phyloP scores from a whole-genome alignment of 192 early-diverging fungal genomes.

The Coemansia nantahalensis region DNA sequence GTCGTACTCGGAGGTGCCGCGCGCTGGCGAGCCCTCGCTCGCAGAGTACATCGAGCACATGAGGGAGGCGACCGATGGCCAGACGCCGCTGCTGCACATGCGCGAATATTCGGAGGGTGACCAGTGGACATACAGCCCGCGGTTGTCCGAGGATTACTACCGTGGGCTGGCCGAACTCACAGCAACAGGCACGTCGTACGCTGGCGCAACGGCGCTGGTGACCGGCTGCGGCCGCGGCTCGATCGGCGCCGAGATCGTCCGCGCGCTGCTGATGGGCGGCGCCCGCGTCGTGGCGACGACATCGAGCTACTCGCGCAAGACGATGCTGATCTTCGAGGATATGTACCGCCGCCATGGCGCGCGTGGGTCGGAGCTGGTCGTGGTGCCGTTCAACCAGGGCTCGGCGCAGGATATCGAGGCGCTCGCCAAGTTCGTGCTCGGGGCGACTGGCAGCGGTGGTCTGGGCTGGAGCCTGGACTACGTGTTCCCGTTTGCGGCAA shows the following conservation, averaged over 20 bases:
- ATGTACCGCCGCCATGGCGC: slow-evolving; percentile 87
- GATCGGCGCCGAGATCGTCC: slow-evolving; percentile 87
- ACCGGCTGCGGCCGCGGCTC: slow-evolving; percentile 90
- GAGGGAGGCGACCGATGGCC: slow-evolving; percentile 11
- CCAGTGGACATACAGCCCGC: slow-evolving; percentile 69
- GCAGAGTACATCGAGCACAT: slow-evolving; percentile 84
- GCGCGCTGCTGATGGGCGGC: slow-evolving; percentile 88
- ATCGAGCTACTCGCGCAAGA: slow-evolving; percentile 76
- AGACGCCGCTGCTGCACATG: slow-evolving; percentile 30
- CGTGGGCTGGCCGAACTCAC: slow-evolving; percentile 70
- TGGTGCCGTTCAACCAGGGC: slow-evolving; percentile 96
- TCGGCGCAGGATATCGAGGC: slow-evolving; percentile 77
- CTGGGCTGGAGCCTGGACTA: slow-evolving; percentile 92
- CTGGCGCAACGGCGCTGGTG: slow-evolving; percentile 76
- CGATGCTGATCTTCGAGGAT: slow-evolving; percentile 80
- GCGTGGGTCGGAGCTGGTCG: slow-evolving; percentile 76
- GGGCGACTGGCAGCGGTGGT: slow-evolving; percentile 53
- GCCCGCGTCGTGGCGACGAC: slow-evolving; percentile 90
- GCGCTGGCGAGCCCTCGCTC: slow-evolving; percentile 70
- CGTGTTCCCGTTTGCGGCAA: slow-evolving; percentile 91
- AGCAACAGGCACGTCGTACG: slow-evolving; percentile 77
- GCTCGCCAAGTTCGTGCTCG: slow-evolving; percentile 82
- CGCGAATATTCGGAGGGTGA: neutral
- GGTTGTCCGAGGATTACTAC: slow-evolving; percentile 70
- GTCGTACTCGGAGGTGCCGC: slow-evolving; percentile 75